These are phyloP conservation scores for Phytophthora lateralis DNA, from an alignment of 352 stramenopile genomes.

Conservation along the genomic window DNA sequence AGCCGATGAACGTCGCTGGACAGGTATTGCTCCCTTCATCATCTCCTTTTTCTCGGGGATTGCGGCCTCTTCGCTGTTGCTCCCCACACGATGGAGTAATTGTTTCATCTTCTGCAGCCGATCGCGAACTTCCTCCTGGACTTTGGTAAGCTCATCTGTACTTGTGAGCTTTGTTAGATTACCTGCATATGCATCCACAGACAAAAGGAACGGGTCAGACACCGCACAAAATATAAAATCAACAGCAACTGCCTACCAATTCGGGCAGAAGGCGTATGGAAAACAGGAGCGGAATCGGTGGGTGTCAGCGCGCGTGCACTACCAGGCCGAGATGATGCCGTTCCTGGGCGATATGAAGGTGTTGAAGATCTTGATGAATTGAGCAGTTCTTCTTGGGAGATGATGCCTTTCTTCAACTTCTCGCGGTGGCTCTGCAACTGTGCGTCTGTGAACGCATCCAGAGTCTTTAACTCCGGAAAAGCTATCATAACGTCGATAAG, in stretches of 20 bases:
- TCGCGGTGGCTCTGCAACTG: constrained; percentile 51
- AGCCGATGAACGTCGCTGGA: constrained; percentile 15
- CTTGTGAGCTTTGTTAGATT: constrained; percentile 55
- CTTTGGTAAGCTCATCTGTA: constrained; percentile 51
- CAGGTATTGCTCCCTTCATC: not conserved
- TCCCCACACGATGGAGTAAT: constrained; percentile 50
- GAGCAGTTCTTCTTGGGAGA: constrained; percentile 42
- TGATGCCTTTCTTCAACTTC: constrained; percentile 46
- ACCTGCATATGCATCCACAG: constrained; percentile 21
- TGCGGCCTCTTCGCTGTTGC: not conserved
- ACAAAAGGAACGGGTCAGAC: not conserved
- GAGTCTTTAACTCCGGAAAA: constrained; percentile 62
- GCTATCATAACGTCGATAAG: constrained; percentile 50
- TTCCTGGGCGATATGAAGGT: constrained; percentile 36
- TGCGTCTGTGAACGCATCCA: constrained; percentile 60
- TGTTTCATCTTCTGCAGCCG: constrained; percentile 66
- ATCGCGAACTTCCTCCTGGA: constrained; percentile 53
- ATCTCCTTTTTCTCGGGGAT: constrained; percentile 1
- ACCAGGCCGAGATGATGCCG: constrained; percentile 39
- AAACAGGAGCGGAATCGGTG: constrained; percentile 47
- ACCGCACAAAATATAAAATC: not conserved
- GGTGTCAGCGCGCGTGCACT: constrained; percentile 41
- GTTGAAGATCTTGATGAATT: constrained; percentile 42
- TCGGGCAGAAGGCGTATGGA: constrained; percentile 53
- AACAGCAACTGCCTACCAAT: constrained; percentile 33